These are phyloP conservation scores for Zychaea mexicana DNA, from an alignment of 371 early-diverging fungal genomes.

Conservation along the genomic window DNA sequence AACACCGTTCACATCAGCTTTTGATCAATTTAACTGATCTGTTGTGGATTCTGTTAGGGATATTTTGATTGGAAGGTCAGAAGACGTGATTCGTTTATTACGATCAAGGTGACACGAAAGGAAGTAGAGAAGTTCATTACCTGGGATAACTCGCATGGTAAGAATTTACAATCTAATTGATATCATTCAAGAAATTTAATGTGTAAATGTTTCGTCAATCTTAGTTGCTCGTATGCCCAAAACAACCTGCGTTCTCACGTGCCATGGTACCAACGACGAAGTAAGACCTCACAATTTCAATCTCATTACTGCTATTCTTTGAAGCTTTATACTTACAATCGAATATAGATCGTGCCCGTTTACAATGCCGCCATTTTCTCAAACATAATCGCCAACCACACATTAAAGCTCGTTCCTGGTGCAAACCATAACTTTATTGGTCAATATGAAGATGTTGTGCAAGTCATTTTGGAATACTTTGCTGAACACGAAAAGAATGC, in stretches of 20 bases:
- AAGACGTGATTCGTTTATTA: slow-evolving; percentile 32
- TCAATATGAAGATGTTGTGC: slow-evolving; percentile 44
- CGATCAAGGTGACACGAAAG: slow-evolving; percentile 35
- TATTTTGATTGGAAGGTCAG: slow-evolving; percentile 45
- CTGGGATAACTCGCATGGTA: slow-evolving; percentile 50
- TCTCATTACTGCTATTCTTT: neutral
- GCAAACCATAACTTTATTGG: slow-evolving; percentile 62
- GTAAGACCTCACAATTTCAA: neutral
- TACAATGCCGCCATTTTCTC: slow-evolving; percentile 57
- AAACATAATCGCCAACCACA: slow-evolving; percentile 53
- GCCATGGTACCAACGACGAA: slow-evolving; percentile 59
- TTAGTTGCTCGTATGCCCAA: slow-evolving; percentile 53
- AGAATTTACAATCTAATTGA: neutral
- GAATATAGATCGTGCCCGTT: slow-evolving; percentile 54
- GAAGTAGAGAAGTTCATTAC: slow-evolving; percentile 37
- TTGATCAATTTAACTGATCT: neutral
- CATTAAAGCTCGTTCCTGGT: slow-evolving; percentile 51
- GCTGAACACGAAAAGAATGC: slow-evolving; percentile 42
- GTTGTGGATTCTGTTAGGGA: slow-evolving; percentile 18
- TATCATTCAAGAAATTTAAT: neutral
- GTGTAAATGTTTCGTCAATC: neutral
- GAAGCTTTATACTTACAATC: neutral
- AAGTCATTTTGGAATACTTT: slow-evolving; percentile 43
- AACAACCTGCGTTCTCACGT: slow-evolving; percentile 57
- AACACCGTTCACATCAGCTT: too few species aligned